phyloP scores from a whole-genome alignment of 768 basidiomycete genomes.

The Rhizopogon roseolus region DNA sequence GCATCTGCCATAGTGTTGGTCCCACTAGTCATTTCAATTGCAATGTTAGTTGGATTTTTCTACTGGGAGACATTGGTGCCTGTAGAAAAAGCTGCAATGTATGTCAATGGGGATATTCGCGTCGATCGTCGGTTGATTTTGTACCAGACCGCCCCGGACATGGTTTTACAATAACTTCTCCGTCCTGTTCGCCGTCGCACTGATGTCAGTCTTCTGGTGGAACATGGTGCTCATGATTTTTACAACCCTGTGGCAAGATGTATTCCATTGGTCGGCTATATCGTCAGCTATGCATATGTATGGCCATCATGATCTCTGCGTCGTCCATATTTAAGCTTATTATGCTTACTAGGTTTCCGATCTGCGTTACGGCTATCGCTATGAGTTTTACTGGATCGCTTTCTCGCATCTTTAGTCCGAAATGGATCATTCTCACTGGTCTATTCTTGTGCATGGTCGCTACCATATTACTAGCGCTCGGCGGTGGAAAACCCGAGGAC shows the following conservation, averaged over 20 bases:
- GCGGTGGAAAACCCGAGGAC: conserved; percentile 31
- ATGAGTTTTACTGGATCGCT: conserved; percentile 35
- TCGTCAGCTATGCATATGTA: conserved; percentile 36
- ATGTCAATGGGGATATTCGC: conserved; percentile 9
- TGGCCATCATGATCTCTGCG: conserved; percentile 3
- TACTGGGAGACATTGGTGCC: conserved; percentile 42
- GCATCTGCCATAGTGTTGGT: conserved; percentile 36
- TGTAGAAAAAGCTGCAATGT: conserved; percentile 38
- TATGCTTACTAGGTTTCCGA: conserved; percentile 29
- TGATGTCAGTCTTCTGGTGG: conserved; percentile 43
- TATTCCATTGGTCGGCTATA: conserved; percentile 38
- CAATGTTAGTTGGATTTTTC: conserved; percentile 41
- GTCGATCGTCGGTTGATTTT: not conserved
- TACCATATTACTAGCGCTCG: conserved; percentile 38
- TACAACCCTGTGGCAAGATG: conserved; percentile 35
- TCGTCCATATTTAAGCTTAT: conserved; percentile 3
- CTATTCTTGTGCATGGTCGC: conserved; percentile 32
- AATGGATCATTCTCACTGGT: conserved; percentile 43
- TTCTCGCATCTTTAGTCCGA: conserved; percentile 31
- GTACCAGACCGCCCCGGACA: conserved; percentile 33
- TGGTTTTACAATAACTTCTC: conserved; percentile 40
- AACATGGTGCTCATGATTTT: conserved; percentile 27
- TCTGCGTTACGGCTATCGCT: conserved; percentile 34
- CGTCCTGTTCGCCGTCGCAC: conserved; percentile 31
- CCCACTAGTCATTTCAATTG: conserved; percentile 41